Base-by-base conservation (phyloP, 2,329 filamentous ascomycete species). In the Cladobotryum protrusum region DNA sequence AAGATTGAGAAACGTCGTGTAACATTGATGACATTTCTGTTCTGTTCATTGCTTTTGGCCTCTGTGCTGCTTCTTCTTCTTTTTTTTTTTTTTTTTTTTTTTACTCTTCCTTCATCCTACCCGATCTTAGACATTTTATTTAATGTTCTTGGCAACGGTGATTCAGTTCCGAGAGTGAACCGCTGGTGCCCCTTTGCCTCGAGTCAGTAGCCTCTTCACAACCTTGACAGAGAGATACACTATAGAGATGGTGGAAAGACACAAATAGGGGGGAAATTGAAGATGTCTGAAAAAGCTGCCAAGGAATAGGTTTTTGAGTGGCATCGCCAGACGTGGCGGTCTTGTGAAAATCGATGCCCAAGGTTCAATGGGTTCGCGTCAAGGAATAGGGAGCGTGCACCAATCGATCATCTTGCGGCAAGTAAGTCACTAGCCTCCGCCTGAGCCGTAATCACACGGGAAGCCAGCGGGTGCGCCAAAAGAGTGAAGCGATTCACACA, bases 351-450 rank as follows among this genome's bases (percentile, higher is more conserved):
- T 24, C 15, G 11, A 39, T 9, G 29, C 19, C 35, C 35, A 37
- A 37, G 6, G 13, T n/a, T 37, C 35, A n/a, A 37, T n/a, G 35
- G 17, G 14, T n/a, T 37, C 35, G 13, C 17, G 35, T n/a, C 17
- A 36, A 45, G 40, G 34, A 19, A n/a, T 35, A 45, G 35, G 49
- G 49, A 37, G 20, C 45, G 44, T 47, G 39, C 45, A 43, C 32
- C 44, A 47, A 51, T 51, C 49, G 49, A 51, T 51, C 45, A 43
- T 32, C 20, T 44, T 43, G 7, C 45, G 45, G 49, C 49, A 51
- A 51, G 49, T 51, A 40, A 45, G 35, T n/a, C 35, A 37, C 35
- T n/a, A n/a, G 35, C 14, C 35, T 37, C 24, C 24, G 24, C 24
- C 24, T 29, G 24, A 29, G 24, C 24, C 24, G 6, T 29, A 29